Conservation (phyloP, 2,329 filamentous ascomycete species). For the Xenoacremonium recifei region DNA sequence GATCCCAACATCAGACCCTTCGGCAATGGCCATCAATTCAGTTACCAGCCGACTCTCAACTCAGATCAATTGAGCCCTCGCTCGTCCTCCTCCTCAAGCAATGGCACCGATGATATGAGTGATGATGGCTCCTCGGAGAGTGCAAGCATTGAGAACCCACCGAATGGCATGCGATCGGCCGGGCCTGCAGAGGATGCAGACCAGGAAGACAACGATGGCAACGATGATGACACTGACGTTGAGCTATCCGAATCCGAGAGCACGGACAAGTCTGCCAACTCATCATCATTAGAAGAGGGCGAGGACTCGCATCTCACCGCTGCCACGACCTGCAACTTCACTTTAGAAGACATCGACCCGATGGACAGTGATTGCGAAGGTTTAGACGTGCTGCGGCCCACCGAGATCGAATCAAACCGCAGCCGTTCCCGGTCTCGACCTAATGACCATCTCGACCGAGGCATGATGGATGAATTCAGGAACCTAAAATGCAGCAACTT, state of each 20-base stretch:
- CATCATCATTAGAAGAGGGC: constrained; percentile 23
- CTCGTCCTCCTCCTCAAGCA: constrained; percentile 32
- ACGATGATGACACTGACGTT: constrained; percentile 11
- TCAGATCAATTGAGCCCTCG: constrained; percentile 37
- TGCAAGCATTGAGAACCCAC: constrained; percentile 26
- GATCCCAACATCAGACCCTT: constrained; percentile 43
- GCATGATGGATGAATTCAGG: constrained; percentile 43
- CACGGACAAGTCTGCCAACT: constrained; percentile 20
- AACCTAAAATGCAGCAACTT: constrained; percentile 46
- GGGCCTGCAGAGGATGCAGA: constrained; percentile 10
- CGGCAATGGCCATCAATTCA: constrained; percentile 42
- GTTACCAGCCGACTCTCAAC: constrained; percentile 34
- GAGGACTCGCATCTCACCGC: constrained; percentile 19
- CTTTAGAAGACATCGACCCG: constrained; percentile 47
- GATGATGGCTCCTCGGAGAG: constrained; percentile 28
- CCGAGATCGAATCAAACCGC: constrained; percentile 46
- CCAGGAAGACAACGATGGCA: neutral
- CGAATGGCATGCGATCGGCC: constrained; percentile 14
- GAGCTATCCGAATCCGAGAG: constrained; percentile 14
- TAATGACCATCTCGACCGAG: constrained; percentile 33
- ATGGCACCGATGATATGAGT: constrained; percentile 19
- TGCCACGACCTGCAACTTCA: constrained; percentile 29
- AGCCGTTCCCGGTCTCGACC: constrained; percentile 38
- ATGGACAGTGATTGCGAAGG: constrained; percentile 45
- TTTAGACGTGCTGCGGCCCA: constrained; percentile 41